A percentile compares a stretch with the other conserved stretches of the same genome.
These are phyloP conservation scores for Avena insularis DNA, from an alignment of 176 grass and related monocot species.

Conservation along the genomic window DNA sequence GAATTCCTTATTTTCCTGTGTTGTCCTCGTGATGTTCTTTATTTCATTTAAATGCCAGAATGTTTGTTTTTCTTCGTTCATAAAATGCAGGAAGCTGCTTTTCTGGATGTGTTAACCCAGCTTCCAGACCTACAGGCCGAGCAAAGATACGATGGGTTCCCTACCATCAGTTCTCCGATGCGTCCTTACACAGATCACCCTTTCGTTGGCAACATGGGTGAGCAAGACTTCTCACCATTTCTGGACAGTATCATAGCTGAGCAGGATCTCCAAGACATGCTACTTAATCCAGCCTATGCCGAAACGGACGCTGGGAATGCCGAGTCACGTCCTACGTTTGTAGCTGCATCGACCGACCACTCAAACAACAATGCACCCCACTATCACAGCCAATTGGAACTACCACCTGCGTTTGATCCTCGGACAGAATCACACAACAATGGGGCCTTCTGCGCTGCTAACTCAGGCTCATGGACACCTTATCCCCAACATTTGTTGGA, in stretches of 20 bases:
- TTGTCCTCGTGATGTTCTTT: not conserved
- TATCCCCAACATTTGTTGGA: slow-evolving; percentile 38
- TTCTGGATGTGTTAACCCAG: slow-evolving; percentile 36
- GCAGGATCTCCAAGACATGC: slow-evolving; percentile 34
- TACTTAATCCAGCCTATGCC: slow-evolving; percentile 20
- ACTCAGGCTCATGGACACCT: slow-evolving; percentile 4
- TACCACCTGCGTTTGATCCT: not conserved
- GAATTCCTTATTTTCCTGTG: not conserved
- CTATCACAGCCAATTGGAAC: slow-evolving; percentile 8
- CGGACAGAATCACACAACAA: slow-evolving; percentile 32
- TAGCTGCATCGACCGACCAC: not conserved
- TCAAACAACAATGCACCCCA: slow-evolving; percentile 10
- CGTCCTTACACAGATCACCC: slow-evolving; percentile 60
- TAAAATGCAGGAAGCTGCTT: slow-evolving; percentile 30
- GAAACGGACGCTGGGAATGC: slow-evolving; percentile 5
- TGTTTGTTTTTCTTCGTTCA: not conserved
- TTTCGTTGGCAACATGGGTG: slow-evolving; percentile 43
- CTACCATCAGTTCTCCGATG: slow-evolving; percentile 54
- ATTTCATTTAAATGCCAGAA: not conserved
- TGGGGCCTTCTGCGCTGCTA: not conserved
- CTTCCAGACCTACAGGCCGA: slow-evolving; percentile 41
- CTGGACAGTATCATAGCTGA: slow-evolving; percentile 15
- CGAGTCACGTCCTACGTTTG: not conserved
- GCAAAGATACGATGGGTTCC: slow-evolving; percentile 40
- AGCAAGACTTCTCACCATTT: slow-evolving; percentile 31